Evolutionary conservation across 1,139 yeast species (phyloP).

Genomic region (Ogataea hybrid): DNA sequence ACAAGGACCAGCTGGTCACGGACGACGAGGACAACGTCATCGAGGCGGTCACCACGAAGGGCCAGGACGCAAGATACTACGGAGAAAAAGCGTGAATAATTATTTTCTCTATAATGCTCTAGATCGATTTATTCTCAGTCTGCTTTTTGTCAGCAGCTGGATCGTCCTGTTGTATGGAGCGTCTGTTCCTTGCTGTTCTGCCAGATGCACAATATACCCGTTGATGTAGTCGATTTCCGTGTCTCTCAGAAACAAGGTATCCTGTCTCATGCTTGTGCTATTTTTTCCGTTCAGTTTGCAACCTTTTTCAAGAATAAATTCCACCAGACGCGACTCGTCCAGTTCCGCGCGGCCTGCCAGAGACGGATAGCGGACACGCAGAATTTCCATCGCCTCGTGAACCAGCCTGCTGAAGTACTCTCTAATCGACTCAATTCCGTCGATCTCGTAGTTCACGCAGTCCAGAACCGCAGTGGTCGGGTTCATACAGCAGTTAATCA

Average conservation of each 20-base stretch:
- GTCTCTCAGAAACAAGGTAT: slow-evolving; percentile 53
- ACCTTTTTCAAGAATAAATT: slow-evolving; percentile 27
- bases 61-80: slow-evolving; percentile 5
- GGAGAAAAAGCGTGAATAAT: slow-evolving; percentile 5
- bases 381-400: slow-evolving; percentile 45
- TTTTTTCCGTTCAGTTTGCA: slow-evolving; percentile 43
- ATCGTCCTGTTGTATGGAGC: slow-evolving; percentile 52
- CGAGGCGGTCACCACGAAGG: slow-evolving; percentile 12
- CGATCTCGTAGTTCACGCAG: slow-evolving; percentile 70
- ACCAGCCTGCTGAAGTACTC: slow-evolving; percentile 41
- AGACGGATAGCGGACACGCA: slow-evolving; percentile 38
- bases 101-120: background rate
- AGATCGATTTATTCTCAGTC: slow-evolving; percentile 29
- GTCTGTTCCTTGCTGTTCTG: slow-evolving; percentile 39
- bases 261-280: slow-evolving; percentile 88
- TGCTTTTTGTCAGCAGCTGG: slow-evolving; percentile 45
- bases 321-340: slow-evolving; percentile 32
- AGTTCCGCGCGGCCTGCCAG: slow-evolving; percentile 15
- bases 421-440: slow-evolving; percentile 36
- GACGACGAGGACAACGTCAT: slow-evolving; percentile 12
- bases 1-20: slow-evolving; percentile 7
- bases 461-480: slow-evolving; percentile 69
- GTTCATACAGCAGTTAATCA: slow-evolving; percentile 72
- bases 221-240: slow-evolving; percentile 83
- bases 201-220: slow-evolving; percentile 66